Conservation (phyloP, 768 basidiomycete species). For the Leccinum arenicola region DNA sequence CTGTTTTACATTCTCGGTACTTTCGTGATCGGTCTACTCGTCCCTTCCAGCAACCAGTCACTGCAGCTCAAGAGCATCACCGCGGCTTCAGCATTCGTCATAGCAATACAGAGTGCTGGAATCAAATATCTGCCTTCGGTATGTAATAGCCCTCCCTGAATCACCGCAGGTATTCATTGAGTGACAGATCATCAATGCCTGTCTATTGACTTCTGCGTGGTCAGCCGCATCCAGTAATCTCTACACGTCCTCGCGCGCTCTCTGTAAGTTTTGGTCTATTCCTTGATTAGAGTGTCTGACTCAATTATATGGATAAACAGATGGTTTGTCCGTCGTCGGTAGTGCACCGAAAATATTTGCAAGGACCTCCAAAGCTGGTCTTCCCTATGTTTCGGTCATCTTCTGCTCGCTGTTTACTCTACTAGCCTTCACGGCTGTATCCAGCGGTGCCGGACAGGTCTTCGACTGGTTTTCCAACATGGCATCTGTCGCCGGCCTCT, state of each 20-base stretch:
- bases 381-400: slow-evolving; percentile 74
- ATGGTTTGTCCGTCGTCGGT: slow-evolving; percentile 75
- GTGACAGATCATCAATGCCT: slow-evolving; percentile 73
- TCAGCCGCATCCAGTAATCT: slow-evolving; percentile 88
- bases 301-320: slow-evolving; percentile 32
- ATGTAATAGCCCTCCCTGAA: slow-evolving; percentile 22
- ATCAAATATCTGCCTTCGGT: slow-evolving; percentile 83
- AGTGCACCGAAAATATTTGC: slow-evolving; percentile 84
- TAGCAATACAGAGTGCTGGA: slow-evolving; percentile 83
- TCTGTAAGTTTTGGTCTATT: slow-evolving; percentile 53
- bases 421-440: slow-evolving; percentile 80
- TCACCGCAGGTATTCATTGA: neutral
- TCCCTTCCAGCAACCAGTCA: no score
- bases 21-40: slow-evolving; percentile 77
- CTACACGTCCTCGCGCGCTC: slow-evolving; percentile 83
- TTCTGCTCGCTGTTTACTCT: slow-evolving; percentile 63
- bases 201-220: slow-evolving; percentile 86
- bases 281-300: neutral
- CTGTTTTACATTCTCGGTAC: slow-evolving; percentile 74
- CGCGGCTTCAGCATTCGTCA: slow-evolving; percentile 84
- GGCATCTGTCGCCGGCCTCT: slow-evolving; percentile 62
- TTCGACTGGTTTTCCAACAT: slow-evolving; percentile 82
- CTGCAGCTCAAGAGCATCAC: no score
- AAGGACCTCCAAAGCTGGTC: slow-evolving; percentile 63
- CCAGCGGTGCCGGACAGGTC: slow-evolving; percentile 61